phyloP scores from a whole-genome alignment of 345 rosid species.

The Noccaea bulbosa region DNA sequence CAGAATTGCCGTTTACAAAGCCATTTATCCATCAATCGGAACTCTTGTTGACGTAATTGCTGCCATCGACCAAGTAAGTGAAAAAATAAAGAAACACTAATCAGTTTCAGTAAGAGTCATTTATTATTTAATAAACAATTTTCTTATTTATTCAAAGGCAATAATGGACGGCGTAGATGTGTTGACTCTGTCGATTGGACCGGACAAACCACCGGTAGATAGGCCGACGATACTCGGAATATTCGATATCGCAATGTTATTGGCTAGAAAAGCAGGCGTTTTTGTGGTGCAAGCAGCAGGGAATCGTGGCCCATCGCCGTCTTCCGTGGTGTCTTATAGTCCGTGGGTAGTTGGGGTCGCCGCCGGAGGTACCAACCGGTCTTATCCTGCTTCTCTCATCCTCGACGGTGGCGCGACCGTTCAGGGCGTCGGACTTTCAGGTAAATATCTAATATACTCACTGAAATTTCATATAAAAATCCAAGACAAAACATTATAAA shows the following conservation, averaged over 20 bases:
- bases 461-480: not conserved
- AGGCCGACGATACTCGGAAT: constrained; percentile 60
- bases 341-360: constrained; percentile 82
- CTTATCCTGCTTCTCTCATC: constrained; percentile 57
- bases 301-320: constrained; percentile 66
- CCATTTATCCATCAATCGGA: constrained; percentile 75
- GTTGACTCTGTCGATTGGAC: constrained; percentile 67
- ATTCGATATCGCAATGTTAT: constrained; percentile 64
- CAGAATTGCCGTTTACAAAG: constrained; percentile 88
- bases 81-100: not conserved
- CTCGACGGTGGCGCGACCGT: constrained; percentile 64
- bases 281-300: constrained; percentile 91
- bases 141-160: constrained; percentile 50
- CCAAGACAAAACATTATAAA: not conserved
- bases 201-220: constrained; percentile 69
- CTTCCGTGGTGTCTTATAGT: constrained; percentile 71
- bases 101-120: not conserved
- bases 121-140: not conserved
- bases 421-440: constrained; percentile 73
- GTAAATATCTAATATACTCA: constrained; percentile 35
- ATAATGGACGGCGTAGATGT: constrained; percentile 72
- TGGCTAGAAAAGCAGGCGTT: constrained; percentile 71
- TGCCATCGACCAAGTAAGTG: constrained; percentile 80
- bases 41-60: constrained; percentile 83
- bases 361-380: constrained; percentile 65